Conservation (phyloP, 805 yeast genomes). For the Saturnispora dispora region DNA sequence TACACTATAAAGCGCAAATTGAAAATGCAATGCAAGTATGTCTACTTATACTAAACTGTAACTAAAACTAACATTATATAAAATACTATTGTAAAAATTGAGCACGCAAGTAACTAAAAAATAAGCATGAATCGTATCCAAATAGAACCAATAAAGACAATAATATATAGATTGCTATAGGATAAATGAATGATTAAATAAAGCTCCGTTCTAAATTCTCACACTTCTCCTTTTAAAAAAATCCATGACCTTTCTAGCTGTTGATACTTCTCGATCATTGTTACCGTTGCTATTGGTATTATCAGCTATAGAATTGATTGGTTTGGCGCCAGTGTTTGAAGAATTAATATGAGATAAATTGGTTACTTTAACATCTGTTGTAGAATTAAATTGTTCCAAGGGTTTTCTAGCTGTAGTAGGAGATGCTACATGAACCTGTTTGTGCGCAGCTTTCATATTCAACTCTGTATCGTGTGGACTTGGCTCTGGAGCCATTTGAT, state of each 20-base stretch:
- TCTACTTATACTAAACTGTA: background rate
- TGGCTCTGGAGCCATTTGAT: constrained; percentile 15
- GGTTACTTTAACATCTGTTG: background rate
- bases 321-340: background rate
- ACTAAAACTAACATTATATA: background rate
- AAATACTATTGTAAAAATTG: background rate
- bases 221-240: constrained; percentile 62
- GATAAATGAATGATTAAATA: background rate
- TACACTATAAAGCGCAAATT: background rate
- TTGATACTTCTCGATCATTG: constrained; percentile 50
- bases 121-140: background rate
- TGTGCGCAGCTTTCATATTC: background rate
- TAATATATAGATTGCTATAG: background rate
- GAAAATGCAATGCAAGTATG: background rate
- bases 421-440: background rate
- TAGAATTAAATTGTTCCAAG: constrained; percentile 12
- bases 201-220: constrained; percentile 21
- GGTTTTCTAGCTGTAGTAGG: constrained; percentile 9
- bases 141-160: background rate
- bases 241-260: constrained; percentile 71
- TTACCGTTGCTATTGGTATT: constrained; percentile 8
- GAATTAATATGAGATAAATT: constrained; percentile 2
- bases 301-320: constrained; percentile 1
- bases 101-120: background rate
- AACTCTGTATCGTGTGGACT: constrained; percentile 9